Percentiles rank a stretch among this genome's conserved stretches.
Evolutionary conservation across 2,329 filamentous ascomycete species (phyloP).

Genomic region (Fusarium sulawesiense): DNA sequence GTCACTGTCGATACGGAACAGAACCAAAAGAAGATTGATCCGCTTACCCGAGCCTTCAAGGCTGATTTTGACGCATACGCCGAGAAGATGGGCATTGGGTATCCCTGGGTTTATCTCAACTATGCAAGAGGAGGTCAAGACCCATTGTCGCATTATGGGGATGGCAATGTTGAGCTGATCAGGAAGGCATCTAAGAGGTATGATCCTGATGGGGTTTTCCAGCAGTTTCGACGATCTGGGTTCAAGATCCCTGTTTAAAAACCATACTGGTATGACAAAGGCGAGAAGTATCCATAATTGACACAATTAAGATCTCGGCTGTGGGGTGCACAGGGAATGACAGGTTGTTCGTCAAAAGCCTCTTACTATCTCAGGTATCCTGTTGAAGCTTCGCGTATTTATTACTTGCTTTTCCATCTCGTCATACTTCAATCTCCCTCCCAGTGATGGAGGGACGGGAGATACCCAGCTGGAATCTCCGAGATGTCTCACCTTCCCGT

Average conservation of each 20-base stretch:
- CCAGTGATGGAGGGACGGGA: neutral
- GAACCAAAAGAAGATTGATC: neutral
- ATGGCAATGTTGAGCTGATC: neutral
- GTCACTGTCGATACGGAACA: neutral
- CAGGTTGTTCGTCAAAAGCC: fast-evolving
- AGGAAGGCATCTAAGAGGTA: fast-evolving
- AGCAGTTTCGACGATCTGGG: fast-evolving
- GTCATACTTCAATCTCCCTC: neutral
- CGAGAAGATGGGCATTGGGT: fast-evolving
- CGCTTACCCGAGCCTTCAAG: neutral
- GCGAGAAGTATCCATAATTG: neutral
- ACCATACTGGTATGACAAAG: neutral
- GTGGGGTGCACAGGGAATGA: no score
- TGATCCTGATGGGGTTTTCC: neutral
- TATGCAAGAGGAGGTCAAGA: neutral
- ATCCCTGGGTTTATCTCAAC: neutral
- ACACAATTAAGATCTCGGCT: no score
- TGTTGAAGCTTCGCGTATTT: no score
- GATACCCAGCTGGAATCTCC: neutral
- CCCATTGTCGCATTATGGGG: neutral
- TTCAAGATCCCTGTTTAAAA: neutral
- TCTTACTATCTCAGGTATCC: no score
- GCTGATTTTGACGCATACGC: neutral
- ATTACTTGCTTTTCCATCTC: no score
- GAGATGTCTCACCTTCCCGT: neutral